phyloP scores from a whole-genome alignment of 768 basidiomycete genomes.

The Panaeolus papilionaceus region DNA sequence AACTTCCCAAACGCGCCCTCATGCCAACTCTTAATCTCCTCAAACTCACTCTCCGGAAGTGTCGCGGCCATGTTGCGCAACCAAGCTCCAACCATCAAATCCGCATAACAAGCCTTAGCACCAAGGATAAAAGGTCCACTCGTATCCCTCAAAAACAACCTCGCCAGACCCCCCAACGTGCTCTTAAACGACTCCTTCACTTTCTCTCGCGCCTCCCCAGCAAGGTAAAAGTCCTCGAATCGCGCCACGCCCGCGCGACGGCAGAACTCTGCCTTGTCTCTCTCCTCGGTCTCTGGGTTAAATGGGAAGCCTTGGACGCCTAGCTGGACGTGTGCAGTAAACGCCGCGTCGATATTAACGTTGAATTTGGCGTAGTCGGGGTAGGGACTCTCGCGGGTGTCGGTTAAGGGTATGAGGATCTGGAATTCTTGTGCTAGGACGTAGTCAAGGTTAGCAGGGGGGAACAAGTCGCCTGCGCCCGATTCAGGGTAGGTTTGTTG shows the following conservation, averaged over 20 bases:
- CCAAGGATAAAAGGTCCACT: constrained; percentile 11
- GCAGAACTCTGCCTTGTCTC: neutral
- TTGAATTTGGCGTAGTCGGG: constrained; percentile 8
- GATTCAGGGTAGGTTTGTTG: constrained; percentile 51
- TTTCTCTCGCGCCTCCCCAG: neutral
- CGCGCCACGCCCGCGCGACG: neutral
- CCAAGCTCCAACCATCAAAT: constrained; percentile 7
- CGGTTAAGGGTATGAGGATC: constrained; percentile 7
- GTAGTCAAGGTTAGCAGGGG: neutral
- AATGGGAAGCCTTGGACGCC: neutral
- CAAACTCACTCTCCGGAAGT: neutral
- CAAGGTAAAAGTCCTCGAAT: neutral
- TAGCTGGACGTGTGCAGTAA: neutral
- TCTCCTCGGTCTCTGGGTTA: neutral
- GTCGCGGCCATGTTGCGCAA: neutral
- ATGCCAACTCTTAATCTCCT: neutral
- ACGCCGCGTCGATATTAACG: neutral
- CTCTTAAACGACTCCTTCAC: constrained; percentile 3
- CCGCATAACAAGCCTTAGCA: neutral
- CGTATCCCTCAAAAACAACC: constrained; percentile 14
- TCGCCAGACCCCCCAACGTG: constrained; percentile 15
- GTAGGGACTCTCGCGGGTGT: constrained; percentile 1
- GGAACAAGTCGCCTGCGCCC: constrained; percentile 6
- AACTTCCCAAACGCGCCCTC: constrained; percentile 3
- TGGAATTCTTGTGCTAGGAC: neutral